These are phyloP conservation scores for Salix arbutifolia DNA, from an alignment of 345 rosid species.

Conservation along the genomic window DNA sequence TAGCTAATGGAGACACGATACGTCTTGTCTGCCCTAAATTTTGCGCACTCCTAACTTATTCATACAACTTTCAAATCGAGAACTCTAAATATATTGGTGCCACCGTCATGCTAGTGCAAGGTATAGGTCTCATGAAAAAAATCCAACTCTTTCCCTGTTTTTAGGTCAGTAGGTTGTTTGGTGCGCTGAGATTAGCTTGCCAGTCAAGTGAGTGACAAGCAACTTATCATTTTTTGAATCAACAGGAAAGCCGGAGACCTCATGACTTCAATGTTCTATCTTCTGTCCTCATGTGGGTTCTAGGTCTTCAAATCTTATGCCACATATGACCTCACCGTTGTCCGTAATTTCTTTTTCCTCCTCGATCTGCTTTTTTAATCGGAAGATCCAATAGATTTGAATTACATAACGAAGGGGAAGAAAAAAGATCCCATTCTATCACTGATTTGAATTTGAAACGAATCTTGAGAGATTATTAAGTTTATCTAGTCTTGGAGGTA, in stretches of 20 bases:
- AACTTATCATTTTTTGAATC: neutral
- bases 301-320: neutral
- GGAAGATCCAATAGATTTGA: neutral
- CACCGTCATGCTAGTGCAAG: conserved; percentile 22
- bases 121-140: conserved; percentile 13
- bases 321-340: neutral
- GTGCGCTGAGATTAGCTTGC: neutral
- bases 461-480: neutral
- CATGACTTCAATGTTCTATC: neutral
- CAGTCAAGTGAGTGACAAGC: neutral
- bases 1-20: neutral
- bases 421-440: neutral
- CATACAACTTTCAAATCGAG: neutral
- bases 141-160: neutral
- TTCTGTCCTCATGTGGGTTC: neutral
- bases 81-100: neutral
- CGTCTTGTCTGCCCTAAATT: neutral
- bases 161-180: neutral
- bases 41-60: neutral
- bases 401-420: neutral
- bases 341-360: neutral
- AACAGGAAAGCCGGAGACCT: neutral
- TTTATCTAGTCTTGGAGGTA: neutral
- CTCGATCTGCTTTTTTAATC: neutral
- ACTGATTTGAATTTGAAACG: neutral